These are phyloP conservation scores for Talaromyces liani DNA, from an alignment of 495 filamentous ascomycete genomes.

Conservation along the genomic window DNA sequence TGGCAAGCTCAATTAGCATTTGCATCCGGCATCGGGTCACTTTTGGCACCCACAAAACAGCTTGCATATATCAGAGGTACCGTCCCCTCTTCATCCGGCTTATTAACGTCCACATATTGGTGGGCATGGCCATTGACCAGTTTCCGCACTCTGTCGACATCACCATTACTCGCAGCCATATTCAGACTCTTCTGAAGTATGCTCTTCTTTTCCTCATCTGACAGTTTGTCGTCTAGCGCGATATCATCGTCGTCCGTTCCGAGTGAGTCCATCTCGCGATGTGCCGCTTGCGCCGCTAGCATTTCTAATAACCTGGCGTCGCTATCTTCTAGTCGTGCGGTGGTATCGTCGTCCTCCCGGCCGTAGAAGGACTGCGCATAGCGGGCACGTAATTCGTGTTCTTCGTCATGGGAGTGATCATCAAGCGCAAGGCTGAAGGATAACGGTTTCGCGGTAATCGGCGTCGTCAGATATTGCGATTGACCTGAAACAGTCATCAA, in stretches of 20 bases:
- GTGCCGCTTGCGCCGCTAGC: conserved; percentile 86
- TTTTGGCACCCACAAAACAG: conserved; percentile 62
- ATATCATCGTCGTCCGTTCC: conserved; percentile 75
- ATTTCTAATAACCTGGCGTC: conserved; percentile 90
- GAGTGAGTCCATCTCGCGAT: conserved; percentile 61
- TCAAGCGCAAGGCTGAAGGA: conserved; percentile 80
- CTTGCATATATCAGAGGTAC: conserved; percentile 95
- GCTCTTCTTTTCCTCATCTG: conserved; percentile 69
- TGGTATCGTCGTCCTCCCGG: conserved; percentile 55
- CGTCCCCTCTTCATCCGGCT: conserved; percentile 89
- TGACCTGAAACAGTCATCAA: conserved; percentile 53
- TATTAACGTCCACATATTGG: conserved; percentile 78
- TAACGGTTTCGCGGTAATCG: conserved; percentile 73
- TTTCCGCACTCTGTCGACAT: conserved; percentile 70
- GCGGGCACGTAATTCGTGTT: conserved; percentile 30
- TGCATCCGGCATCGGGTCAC: neutral
- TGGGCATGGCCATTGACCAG: conserved; percentile 70
- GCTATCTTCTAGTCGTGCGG: conserved; percentile 65
- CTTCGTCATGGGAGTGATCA: conserved; percentile 47
- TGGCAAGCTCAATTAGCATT: conserved; percentile 12
- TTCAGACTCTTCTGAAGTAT: conserved; percentile 80
- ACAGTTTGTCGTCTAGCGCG: conserved; percentile 61
- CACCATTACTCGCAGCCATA: conserved; percentile 96
- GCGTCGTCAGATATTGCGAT: conserved; percentile 85
- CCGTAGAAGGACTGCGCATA: conserved; percentile 30